Evolutionary conservation across 192 early-diverging fungal genomes (phyloP), one percentile per base, ranked within the genome.

Genomic region (Entomortierella lignicola): DNA sequence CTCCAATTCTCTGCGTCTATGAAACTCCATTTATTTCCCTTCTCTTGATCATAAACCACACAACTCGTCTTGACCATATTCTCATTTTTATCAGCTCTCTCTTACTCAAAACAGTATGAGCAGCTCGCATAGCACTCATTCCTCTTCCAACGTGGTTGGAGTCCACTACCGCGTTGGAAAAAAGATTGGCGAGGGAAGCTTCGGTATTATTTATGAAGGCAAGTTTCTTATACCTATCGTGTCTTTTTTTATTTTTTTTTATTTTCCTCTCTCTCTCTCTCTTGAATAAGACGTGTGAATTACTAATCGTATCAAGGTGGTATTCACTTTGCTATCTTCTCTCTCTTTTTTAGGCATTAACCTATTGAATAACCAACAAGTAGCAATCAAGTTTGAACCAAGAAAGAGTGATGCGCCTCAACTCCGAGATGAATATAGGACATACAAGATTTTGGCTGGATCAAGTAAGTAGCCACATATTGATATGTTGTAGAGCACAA

Each of bases 191-290:
- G 97, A 98, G 81, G 98, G 98, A 42, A 94, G 92, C 73, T 99
- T 99, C 90, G 98, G 98, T 55, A 92, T 98, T 84, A 98, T 99
- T 68, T 98, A 98, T 81, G 96, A 99, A 92, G 98, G 97, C 96
- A 83, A 77, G 64, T 58, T 47, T 13, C 44, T 26, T 32, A 61
- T 29, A 31, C n/a, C n/a, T n/a, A n/a, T n/a, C n/a, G n/a, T n/a
- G n/a, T n/a, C n/a, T n/a, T n/a, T n/a, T n/a, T n/a, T n/a, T n/a
- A n/a, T n/a, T n/a, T n/a, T n/a, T n/a, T n/a, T n/a, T n/a, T n/a
- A n/a, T n/a, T 18, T 42, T 43, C 25, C 43, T 61, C 43, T 21
- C 25, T 47, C 21, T 43, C 25, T 27, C 47, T 13, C 61, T n/a
- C 37, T 44, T 41, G 25, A n/a, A n/a, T n/a, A n/a, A n/a, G n/a